These are phyloP conservation scores for Citrullus mucosospermus DNA, from an alignment of 306 rosid species.

Conservation along the genomic window DNA sequence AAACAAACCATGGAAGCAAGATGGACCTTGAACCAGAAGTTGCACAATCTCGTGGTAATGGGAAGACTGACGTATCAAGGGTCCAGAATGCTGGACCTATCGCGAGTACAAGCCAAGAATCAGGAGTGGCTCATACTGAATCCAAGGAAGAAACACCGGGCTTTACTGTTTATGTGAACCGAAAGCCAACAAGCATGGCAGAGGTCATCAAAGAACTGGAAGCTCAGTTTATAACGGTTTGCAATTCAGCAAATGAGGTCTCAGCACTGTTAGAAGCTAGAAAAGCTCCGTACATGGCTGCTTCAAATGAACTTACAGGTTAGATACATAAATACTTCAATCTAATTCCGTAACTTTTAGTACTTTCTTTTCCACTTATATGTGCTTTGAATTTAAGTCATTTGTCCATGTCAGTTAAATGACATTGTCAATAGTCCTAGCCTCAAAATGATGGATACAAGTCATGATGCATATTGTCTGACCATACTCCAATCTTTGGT, in stretches of 20 bases:
- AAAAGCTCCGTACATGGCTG: conserved; percentile 33
- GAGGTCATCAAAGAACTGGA: conserved; percentile 79
- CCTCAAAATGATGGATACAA: too few relatives aligned
- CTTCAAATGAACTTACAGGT: conserved; percentile 69
- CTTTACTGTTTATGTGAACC: conserved; percentile 64
- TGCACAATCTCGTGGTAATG: conserved; percentile 17
- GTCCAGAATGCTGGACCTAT: conserved; percentile 39
- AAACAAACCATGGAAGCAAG: conserved; percentile 20
- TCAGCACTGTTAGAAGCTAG: conserved; percentile 64
- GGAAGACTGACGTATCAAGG: conserved; percentile 33
- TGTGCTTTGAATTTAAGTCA: not conserved
- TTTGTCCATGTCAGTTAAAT: not conserved
- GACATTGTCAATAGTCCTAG: not conserved
- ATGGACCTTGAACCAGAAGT: conserved; percentile 16
- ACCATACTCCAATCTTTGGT: not conserved
- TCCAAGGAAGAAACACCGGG: conserved; percentile 60
- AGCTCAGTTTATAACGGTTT: conserved; percentile 52
- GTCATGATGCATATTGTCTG: not conserved
- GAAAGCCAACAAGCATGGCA: conserved; percentile 72
- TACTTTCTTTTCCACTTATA: not conserved
- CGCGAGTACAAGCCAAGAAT: conserved; percentile 31
- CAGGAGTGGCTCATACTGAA: conserved; percentile 27
- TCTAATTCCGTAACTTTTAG: not conserved
- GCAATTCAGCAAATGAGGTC: conserved; percentile 62
- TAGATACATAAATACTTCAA: conserved; percentile 6